Base-by-base conservation (phyloP, 169 alveolate genomes). In the Perkinsus olseni region DNA sequence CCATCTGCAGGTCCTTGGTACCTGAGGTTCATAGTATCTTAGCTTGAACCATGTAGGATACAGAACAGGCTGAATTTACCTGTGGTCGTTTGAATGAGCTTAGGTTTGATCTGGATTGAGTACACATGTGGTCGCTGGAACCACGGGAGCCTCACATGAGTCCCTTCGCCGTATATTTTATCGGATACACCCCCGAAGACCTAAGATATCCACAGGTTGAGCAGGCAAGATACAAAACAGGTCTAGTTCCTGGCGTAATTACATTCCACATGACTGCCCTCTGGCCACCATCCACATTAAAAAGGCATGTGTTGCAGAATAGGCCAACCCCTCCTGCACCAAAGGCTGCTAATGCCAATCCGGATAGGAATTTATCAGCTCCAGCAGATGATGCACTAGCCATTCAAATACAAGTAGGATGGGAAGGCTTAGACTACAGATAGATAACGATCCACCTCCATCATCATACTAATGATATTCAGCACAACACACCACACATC, bases 251-350 rank as follows among this genome's bases (percentile, higher is more conserved):
- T 40, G 50, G 3, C 31, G 97, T 98, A 94, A 97, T 97, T 82
- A 99, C 96, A 95, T 98, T 98, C 95, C 98, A 98, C 98, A 98
- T 97, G 48, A 98, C 98, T 74, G 98, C 98, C 91, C 99, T 95
- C 95, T 98, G 98, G 21, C 99, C 99, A 51, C 99, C 99, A 95
- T 98, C 99, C 36, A 98, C 97, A 62, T 62, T 62, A 62, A 62
- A 62, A 62, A 62, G 82, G 34, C 82, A 62, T 62, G 82, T 62
- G 17, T 62, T 62, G 82, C 82, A 62, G 82, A 62, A 62, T 62
- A 62, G 17, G 34, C 82, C 82, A 24, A 62, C 82, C 31, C 82
- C 82, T 62, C 82, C 82, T 62, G 82, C 82, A 24, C 82, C 82
- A 28, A 62, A 62, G 28, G 82, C 82, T 62, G 82, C 82, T 62